Percentiles rank a stretch among this genome's conserved stretches.
phyloP scores from a whole-genome alignment of 305 asterid species.

The Solanum aculeatissimum region DNA sequence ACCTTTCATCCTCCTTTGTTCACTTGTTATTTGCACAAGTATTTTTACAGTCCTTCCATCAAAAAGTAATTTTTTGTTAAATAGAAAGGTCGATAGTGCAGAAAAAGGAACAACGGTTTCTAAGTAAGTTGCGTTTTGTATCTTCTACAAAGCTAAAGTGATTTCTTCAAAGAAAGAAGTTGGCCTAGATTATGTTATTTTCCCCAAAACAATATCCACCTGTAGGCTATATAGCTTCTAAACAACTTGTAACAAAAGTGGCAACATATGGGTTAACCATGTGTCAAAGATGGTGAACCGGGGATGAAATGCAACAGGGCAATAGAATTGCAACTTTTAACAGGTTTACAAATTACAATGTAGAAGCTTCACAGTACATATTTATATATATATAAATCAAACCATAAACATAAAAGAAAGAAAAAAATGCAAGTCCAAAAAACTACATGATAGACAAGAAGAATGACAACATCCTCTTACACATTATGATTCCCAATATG shows the following conservation, averaged over 20 bases:
- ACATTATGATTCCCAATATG: neutral
- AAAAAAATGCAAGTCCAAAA: neutral
- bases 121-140: neutral
- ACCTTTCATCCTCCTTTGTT: neutral
- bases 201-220: neutral
- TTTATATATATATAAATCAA: neutral
- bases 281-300: neutral
- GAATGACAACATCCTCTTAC: neutral
- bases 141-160: neutral
- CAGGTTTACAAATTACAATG: neutral
- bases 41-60: neutral
- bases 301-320: neutral
- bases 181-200: neutral
- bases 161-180: neutral
- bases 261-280: neutral
- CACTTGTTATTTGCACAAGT: neutral
- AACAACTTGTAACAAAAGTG: neutral
- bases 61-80: neutral
- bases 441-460: neutral
- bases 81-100: neutral
- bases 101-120: neutral
- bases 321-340: neutral
- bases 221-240: neutral
- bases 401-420: neutral
- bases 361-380: neutral